phyloP scores from a whole-genome alignment of 495 filamentous ascomycete genomes.

The Podospora conica region DNA sequence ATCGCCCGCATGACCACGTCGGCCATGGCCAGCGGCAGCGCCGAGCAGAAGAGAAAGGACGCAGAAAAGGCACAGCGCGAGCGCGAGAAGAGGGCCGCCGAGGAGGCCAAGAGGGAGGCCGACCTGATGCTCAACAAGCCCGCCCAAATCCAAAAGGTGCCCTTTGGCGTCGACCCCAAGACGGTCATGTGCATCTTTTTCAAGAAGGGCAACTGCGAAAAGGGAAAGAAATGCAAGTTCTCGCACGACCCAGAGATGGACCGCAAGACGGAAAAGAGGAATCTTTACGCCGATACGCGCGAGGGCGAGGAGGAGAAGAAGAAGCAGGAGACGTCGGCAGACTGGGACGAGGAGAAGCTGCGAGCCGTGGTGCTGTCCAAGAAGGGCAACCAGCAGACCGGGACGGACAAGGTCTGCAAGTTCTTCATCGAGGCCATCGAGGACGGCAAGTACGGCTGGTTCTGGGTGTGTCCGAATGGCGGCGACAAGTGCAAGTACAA shows the following conservation, averaged over 20 bases:
- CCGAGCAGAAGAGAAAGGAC: conserved; percentile 81
- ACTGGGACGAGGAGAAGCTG: conserved; percentile 97
- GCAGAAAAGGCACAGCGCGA: conserved; percentile 82
- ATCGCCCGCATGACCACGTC: conserved; percentile 76
- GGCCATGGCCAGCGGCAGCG: conserved; percentile 60
- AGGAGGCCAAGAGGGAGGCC: conserved; percentile 71
- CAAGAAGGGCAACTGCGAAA: conserved; percentile 96
- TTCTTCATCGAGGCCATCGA: conserved; percentile 97
- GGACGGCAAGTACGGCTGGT: conserved; percentile 98
- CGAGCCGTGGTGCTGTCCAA: conserved; percentile 86
- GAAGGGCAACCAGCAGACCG: conserved; percentile 92
- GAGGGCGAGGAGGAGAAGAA: conserved; percentile 70
- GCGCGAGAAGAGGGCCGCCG: conserved; percentile 75
- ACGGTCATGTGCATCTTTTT: conserved; percentile 94
- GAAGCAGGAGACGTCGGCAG: conserved; percentile 86
- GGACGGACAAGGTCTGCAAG: conserved; percentile 99
- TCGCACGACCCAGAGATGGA: conserved; percentile 85
- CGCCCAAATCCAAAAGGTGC: conserved; percentile 89
- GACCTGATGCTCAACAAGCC: conserved; percentile 86
- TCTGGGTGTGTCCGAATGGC: conserved; percentile 96
- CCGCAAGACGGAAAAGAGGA: conserved; percentile 86
- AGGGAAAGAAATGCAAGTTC: conserved; percentile 97
- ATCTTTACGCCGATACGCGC: conserved; percentile 82
- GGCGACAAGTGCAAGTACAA: conserved; percentile 98
- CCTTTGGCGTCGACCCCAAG: conserved; percentile 97